Base-by-base conservation (phyloP, 179 eudicot genomes). In the Spinacia oleracea region DNA sequence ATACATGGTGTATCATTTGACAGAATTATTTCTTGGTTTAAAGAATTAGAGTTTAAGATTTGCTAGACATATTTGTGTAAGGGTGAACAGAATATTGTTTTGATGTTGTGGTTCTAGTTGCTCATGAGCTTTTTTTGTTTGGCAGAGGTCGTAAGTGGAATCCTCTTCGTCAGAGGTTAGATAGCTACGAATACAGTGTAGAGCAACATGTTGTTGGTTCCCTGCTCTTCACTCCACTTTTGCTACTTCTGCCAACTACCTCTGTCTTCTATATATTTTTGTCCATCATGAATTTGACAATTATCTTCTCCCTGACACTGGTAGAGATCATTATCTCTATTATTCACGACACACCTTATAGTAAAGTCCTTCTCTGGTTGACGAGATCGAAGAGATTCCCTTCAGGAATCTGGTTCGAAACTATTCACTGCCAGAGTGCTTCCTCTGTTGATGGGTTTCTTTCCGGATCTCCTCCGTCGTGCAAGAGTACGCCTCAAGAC, bases 191-290 rank as follows among this genome's bases (percentile, higher is more conserved):
- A 80, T 94, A 94, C 85, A 90, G 89, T 35, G 97, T 92, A 73
- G 98, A 96, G 84, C 97, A 94, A 80, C 99, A 96, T 71, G 84
- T 96, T 74, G 95, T 96, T 84, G 97, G 99, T 50, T 91, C 98
- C 76, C 95, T 96, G 40, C 84, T 96, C 66, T 91, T 96, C 83
- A 92, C 97, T 18, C 99, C 93, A 6, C 87, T 94, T 43, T 84
- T 94, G 79, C 94, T 96, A 77, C 88, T 96, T 66, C 81, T 96
- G 74, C 98, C 99, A 73, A 96, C 99, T 21, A 91, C 93, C 46
- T 94, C 99, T 20, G 94, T 90, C 77, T 96, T 96, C 90, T 94
- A 96, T 79, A 90, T 90, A 63, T 96, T 89, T 80, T 96, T 94
- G 83, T 84, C 98, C 84, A 89, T 92, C 75, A 79, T 91, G 86